These are phyloP conservation scores for Paramecium pentaurelia DNA, from an alignment of 73 alveolate genomes.

Conservation along the genomic window DNA sequence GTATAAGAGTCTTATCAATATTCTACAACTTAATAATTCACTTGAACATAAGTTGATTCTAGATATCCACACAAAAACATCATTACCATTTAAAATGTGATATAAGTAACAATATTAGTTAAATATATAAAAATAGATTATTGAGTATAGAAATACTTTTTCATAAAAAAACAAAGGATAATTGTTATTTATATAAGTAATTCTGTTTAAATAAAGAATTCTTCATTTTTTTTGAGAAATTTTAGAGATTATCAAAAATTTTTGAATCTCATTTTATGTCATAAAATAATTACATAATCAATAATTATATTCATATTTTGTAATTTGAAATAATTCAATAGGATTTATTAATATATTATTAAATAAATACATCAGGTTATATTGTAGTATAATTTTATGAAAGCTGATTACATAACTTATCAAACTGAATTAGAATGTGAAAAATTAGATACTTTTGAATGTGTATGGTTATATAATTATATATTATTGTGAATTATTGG, in stretches of 20 bases:
- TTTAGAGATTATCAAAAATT: too few relatives aligned
- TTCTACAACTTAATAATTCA: background rate
- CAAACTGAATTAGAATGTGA: background rate
- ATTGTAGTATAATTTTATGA: background rate
- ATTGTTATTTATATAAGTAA: background rate
- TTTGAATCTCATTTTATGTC: too few relatives aligned
- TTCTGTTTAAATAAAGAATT: background rate
- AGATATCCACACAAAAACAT: background rate
- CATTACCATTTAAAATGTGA: background rate
- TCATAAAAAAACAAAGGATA: too few relatives aligned
- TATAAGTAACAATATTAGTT: background rate
- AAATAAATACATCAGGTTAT: background rate
- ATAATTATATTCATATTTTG: too few relatives aligned
- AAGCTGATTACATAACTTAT: background rate
- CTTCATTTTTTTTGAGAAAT: background rate
- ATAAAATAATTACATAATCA: too few relatives aligned
- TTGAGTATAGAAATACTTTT: background rate
- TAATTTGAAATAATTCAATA: too few relatives aligned
- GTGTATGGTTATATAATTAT: background rate
- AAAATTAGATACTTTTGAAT: background rate
- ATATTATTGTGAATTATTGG: background rate
- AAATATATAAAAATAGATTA: background rate
- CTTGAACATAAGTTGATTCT: background rate
- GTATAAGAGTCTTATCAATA: background rate
- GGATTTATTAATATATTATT: too few relatives aligned